Percentiles rank a stretch among this genome's conserved stretches.
Conservation (phyloP, 208 protist genomes). For the Crithidia sp. region DNA sequence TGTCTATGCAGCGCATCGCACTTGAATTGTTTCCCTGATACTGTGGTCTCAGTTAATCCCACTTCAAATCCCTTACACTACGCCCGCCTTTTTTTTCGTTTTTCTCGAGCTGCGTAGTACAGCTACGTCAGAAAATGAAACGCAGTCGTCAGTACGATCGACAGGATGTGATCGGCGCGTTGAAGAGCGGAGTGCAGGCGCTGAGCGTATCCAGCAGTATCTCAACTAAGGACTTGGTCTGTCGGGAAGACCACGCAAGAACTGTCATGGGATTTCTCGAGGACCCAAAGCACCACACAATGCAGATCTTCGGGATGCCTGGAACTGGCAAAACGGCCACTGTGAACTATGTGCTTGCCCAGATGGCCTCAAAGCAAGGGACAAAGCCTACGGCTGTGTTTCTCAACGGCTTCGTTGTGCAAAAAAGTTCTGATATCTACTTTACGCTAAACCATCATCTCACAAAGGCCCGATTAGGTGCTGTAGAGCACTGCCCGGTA, state of each 20-base stretch:
- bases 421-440: conserved; percentile 89
- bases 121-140: conserved; percentile 20
- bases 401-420: conserved; percentile 90
- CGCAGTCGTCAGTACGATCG: conserved; percentile 9
- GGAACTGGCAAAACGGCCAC: conserved; percentile 91
- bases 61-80: too few species aligned
- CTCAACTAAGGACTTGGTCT: conserved; percentile 71
- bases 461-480: conserved; percentile 58
- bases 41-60: too few species aligned
- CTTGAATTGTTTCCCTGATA: too few species aligned
- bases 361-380: conserved; percentile 37
- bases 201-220: conserved; percentile 75
- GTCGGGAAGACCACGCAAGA: conserved; percentile 69
- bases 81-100: too few species aligned
- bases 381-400: conserved; percentile 80
- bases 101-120: too few species aligned
- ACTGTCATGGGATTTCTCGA: conserved; percentile 72
- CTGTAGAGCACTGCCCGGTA: conserved; percentile 50
- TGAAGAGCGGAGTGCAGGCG: conserved; percentile 65
- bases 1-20: too few species aligned
- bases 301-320: conserved; percentile 92
- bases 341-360: conserved; percentile 73
- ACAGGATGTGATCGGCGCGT: conserved; percentile 33
- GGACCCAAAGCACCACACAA: conserved; percentile 70
- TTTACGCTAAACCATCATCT: conserved; percentile 85